Evolutionary conservation across 2,329 filamentous ascomycete genomes (phyloP).

Genomic region (Corinectria fuckeliana): DNA sequence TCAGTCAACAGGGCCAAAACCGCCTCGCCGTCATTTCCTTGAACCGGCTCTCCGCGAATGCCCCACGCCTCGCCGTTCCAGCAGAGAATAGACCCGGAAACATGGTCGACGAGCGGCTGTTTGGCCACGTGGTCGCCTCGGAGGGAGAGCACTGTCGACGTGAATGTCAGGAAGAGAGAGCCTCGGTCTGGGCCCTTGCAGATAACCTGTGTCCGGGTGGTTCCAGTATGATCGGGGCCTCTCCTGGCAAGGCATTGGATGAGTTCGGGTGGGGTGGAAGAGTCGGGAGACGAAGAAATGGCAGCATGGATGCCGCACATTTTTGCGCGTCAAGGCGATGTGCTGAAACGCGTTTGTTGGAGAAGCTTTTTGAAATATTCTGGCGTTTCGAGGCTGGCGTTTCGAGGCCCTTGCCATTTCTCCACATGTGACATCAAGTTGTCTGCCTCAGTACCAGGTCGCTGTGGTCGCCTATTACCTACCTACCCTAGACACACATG

Average conservation of each 20-base stretch:
- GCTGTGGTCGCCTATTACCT: no score
- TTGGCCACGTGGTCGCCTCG: slow-evolving; percentile 73
- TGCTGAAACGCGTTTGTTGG: slow-evolving; percentile 17
- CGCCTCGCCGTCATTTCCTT: slow-evolving; percentile 78
- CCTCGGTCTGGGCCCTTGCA: slow-evolving; percentile 23
- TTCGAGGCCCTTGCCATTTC: not conserved
- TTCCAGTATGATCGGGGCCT: slow-evolving; percentile 65
- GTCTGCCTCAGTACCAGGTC: not conserved
- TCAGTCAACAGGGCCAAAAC: slow-evolving; percentile 68
- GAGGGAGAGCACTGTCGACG: slow-evolving; percentile 90
- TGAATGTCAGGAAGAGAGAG: slow-evolving; percentile 63
- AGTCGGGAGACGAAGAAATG: slow-evolving; percentile 47
- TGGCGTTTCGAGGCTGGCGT: slow-evolving; percentile 5
- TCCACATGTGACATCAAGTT: not conserved
- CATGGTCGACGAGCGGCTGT: slow-evolving; percentile 73
- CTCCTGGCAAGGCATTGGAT: slow-evolving; percentile 57
- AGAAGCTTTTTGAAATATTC: slow-evolving; percentile 12
- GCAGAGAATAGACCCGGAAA: slow-evolving; percentile 73
- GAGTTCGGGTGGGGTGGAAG: slow-evolving; percentile 45
- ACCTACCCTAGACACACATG: slow-evolving; percentile 15
- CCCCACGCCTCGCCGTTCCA: slow-evolving; percentile 99
- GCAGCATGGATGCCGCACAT: slow-evolving; percentile 69
- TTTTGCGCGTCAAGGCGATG: slow-evolving; percentile 24
- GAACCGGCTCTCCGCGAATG: slow-evolving; percentile 62
- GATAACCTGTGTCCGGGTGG: slow-evolving; percentile 43